Conservation (phyloP, 2,329 filamentous ascomycete species). For the Sporothrix mexicana region DNA sequence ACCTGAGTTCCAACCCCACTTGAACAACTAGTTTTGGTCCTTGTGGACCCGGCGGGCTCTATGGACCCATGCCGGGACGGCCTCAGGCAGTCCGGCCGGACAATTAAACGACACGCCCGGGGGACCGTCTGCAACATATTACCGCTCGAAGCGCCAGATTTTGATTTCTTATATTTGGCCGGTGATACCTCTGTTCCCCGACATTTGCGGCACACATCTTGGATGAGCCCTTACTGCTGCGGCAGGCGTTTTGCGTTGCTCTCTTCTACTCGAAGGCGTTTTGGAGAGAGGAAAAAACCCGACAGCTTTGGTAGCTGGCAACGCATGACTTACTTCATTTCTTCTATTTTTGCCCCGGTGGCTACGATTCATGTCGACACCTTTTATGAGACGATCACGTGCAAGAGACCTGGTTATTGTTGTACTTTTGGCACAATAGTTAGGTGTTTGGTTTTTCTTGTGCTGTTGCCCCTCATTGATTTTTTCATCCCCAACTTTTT, state of each 20-base stretch:
- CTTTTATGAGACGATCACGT: slow-evolving; percentile 10
- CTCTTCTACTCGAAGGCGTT: not conserved
- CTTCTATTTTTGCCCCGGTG: slow-evolving; percentile 1
- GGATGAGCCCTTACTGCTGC: not conserved
- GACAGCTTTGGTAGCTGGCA: not conserved
- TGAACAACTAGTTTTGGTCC: slow-evolving; percentile 25
- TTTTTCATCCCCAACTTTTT: not conserved
- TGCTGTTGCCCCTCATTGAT: not conserved
- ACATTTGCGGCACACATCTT: not conserved
- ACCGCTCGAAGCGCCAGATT: not conserved
- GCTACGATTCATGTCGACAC: slow-evolving; percentile 9
- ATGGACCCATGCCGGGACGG: not conserved
- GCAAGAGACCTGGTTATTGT: slow-evolving; percentile 1
- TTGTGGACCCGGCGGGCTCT: not conserved
- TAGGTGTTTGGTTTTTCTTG: not conserved
- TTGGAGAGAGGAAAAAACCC: slow-evolving; percentile 12
- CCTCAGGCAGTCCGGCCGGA: not conserved
- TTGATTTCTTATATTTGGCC: not conserved
- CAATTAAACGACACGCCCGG: slow-evolving; percentile 6
- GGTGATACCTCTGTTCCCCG: not conserved
- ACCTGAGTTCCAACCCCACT: slow-evolving; percentile 38
- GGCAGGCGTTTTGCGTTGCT: not conserved
- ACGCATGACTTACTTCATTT: not conserved
- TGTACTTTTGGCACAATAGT: slow-evolving; percentile 7
- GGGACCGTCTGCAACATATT: not conserved